Conservation (phyloP, 441 rosid genomes). For the Brassica balearica region DNA sequence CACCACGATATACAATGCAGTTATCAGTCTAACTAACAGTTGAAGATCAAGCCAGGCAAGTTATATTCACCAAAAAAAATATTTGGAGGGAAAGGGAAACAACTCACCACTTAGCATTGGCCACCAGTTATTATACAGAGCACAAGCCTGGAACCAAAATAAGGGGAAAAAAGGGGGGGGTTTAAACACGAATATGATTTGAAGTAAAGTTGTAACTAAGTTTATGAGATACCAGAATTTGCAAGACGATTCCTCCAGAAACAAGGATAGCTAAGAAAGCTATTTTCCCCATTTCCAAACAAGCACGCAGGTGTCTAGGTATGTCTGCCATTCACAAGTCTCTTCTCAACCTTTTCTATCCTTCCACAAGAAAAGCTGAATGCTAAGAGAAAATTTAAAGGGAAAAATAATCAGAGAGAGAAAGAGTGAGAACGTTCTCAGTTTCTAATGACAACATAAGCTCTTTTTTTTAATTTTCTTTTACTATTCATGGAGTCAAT, state of each 20-base stretch:
- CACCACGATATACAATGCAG: background rate
- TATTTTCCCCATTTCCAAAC: constrained; percentile 86
- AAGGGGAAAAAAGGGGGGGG: constrained; percentile 5
- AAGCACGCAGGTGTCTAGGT: constrained; percentile 75
- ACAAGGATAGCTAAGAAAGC: constrained; percentile 86
- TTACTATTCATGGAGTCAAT: background rate
- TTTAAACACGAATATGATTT: constrained; percentile 12
- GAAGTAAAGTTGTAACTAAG: background rate
- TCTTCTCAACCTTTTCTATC: constrained; percentile 29
- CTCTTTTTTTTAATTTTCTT: too few relatives aligned
- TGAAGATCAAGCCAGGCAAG: background rate
- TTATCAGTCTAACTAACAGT: constrained; percentile 2
- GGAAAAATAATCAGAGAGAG: constrained; percentile 1
- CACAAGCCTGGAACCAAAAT: constrained; percentile 77
- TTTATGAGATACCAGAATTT: constrained; percentile 71
- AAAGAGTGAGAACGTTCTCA: background rate
- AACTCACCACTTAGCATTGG: constrained; percentile 87
- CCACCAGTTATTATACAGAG: constrained; percentile 96
- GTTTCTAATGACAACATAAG: constrained; percentile 16
- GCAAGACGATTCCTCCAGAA: constrained; percentile 86
- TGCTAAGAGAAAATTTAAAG: background rate
- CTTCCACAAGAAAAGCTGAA: constrained; percentile 3
- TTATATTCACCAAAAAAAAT: background rate
- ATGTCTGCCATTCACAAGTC: constrained; percentile 69
- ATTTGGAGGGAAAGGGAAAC: background rate